Base-by-base conservation (phyloP, 164 flowering plant genomes). In the Brasenia schreberi region DNA sequence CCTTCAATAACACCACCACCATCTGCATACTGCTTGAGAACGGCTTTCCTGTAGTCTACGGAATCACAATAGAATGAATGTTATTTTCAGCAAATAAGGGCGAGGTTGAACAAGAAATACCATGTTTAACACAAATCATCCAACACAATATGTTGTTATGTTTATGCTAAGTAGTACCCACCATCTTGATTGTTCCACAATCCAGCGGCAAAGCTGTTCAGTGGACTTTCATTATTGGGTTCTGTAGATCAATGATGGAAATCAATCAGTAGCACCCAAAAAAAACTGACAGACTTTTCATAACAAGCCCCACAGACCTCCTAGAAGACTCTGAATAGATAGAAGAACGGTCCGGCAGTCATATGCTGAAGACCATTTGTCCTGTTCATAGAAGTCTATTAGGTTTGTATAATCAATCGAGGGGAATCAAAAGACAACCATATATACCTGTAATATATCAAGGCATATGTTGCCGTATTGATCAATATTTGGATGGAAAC, bases 281-380 rank as follows among this genome's bases (percentile, higher is more conserved):
- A 58, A 18, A 58, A 18, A 18, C 17, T 58, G 60, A 18, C 16
- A 12, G 4, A 12, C 18, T 14, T 58, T 14, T 12, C 60, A 58
- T 12, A 18, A 18, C 60, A 58, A 12, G 60, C 7, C 66, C 70
- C 10, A 61, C 63, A 61, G 18, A 78, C 81, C 78, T 88, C 98
- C 98, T 56, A 92, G 84, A 19, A 92, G 81, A 69, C 92, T 86
- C 83, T 92, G 98, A 69, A 92, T 89, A 0, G 98, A 92, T 4
- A 92, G 73, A 65, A 92, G 77, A 43, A 92, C 81, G 7, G 95
- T 86, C 74, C 98, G 85, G 53, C 87, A 92, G 78, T 90, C 96
- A 82, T 93, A 93, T 11, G 98, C 96, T 71, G 98, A 92, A 19
- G 98, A 90, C 96, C 98, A 92, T 69, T 90, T 85, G 77, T 92